Evolutionary conservation across 2,329 filamentous ascomycete genomes (phyloP).

Genomic region (Alternaria panax): DNA sequence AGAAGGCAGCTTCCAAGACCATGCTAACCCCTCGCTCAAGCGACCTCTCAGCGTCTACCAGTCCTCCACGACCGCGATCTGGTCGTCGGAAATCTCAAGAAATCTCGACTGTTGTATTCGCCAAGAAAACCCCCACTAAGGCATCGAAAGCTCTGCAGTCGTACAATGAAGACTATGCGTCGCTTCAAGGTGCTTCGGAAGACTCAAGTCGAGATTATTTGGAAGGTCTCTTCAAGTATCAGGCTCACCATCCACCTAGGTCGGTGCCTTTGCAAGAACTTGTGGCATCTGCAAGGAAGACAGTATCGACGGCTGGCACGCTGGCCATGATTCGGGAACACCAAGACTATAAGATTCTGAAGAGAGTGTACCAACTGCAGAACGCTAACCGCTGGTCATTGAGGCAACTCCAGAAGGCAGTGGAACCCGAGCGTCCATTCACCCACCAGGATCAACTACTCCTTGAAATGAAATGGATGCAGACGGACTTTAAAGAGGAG

Average conservation of each 20-base stretch:
- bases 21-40: conserved; percentile 50
- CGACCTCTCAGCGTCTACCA: conserved; percentile 35
- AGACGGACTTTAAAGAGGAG: conserved; percentile 93
- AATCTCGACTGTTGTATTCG: conserved; percentile 79
- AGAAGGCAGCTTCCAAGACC: conserved; percentile 58
- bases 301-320: conserved; percentile 83
- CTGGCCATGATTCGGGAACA: conserved; percentile 83
- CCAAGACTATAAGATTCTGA: conserved; percentile 85
- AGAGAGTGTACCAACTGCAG: conserved; percentile 88
- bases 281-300: conserved; percentile 85
- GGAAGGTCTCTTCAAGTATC: conserved; percentile 65
- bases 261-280: conserved; percentile 70
- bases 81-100: conserved; percentile 62
- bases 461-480: conserved; percentile 97
- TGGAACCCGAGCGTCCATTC: conserved; percentile 77
- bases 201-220: conserved; percentile 65
- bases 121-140: conserved; percentile 61
- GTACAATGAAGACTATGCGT: conserved; percentile 51
- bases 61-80: conserved; percentile 33
- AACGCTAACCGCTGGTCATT: conserved; percentile 92
- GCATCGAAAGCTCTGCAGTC: conserved; percentile 42
- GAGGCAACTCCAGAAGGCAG: conserved; percentile 82
- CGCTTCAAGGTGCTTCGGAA: conserved; percentile 56
- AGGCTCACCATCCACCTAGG: conserved; percentile 64
- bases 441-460: conserved; percentile 88